Conservation (phyloP, 129 eudicot genomes). For the Scalesia atractyloides region DNA sequence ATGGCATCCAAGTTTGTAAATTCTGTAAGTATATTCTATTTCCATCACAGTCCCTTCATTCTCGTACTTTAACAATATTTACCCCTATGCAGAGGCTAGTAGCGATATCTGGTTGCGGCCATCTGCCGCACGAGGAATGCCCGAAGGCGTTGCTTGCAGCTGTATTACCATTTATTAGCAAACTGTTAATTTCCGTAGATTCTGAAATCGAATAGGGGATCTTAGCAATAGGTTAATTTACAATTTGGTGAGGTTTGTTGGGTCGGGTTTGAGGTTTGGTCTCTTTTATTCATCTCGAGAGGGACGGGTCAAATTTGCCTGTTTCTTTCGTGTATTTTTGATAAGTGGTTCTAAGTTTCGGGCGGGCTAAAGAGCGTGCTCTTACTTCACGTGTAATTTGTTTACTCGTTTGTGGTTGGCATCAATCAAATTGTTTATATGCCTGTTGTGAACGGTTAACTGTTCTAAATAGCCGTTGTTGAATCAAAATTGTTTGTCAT, state of each 20-base stretch:
- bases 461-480: constrained; percentile 16
- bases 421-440: constrained; percentile 33
- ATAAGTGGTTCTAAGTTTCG: constrained; percentile 26
- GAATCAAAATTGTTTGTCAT: constrained; percentile 31
- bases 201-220: constrained; percentile 30
- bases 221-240: constrained; percentile 29
- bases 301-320: constrained; percentile 35
- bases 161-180: constrained; percentile 74
- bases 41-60: neutral
- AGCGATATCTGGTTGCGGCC: constrained; percentile 94
- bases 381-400: constrained; percentile 41
- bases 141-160: constrained; percentile 94
- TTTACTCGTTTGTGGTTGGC: constrained; percentile 21
- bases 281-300: constrained; percentile 28
- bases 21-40: constrained; percentile 63
- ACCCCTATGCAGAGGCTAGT: constrained; percentile 79
- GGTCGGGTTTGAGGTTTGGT: constrained; percentile 17
- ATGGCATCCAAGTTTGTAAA: constrained; percentile 88
- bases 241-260: constrained; percentile 13
- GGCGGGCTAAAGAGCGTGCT: constrained; percentile 17
- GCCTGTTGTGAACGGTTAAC: constrained; percentile 26
- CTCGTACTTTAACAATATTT: neutral
- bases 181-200: constrained; percentile 47
- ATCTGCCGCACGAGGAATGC: constrained; percentile 98
- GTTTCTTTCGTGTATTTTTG: constrained; percentile 38